Evolutionary conservation across 176 grass and related monocot species (phyloP), one percentile per base, ranked within the genome.

Genomic region (Carex parvula): DNA sequence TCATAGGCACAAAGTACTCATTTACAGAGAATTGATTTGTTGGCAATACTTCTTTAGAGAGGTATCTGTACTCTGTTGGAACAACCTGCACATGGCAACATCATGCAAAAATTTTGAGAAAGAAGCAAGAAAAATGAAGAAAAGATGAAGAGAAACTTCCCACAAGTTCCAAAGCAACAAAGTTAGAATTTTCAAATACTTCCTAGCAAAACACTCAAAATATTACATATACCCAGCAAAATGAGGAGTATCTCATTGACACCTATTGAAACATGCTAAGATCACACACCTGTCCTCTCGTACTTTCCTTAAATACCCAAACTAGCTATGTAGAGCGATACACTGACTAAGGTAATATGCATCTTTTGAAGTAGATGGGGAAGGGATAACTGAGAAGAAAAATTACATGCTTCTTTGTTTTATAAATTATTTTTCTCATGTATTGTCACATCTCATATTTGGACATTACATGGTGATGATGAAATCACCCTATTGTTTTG

Each of bases 21-120:
- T 93, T 99, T 9, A 99, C 96, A 55, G 96, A 99, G 81, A 99
- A 99, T 85, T 99, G 96, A 89, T 99, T 99, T 74, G 96, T 99
- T 20, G 91, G 93, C 87, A 99, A 80, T 60, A 92, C 89, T 87
- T 90, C 50, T 85, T 95, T 99, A n/a, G 96, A 99, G 48, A 92
- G 91, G 64, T 91, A 99, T 81, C 81, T 95, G 81, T 99, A 99
- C 52, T 99, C 93, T 20, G 96, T 99, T 18, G 96, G 96, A 89
- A 95, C 96, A 84, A 99, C 88, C 96, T 99, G 89, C 85, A 88
- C 24, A 85, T 70, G 55, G 48, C 79, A 63, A 73, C 41, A 83
- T 35, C 17, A 81, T 16, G 29, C 18, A 18, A 56, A 30, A 14
- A 9, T 30, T 77, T 56, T 29, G 44, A 74, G 44, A 74, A 74